Evolutionary conservation across 495 filamentous ascomycete species (phyloP), one percentile per base, ranked within the genome.

Genomic region (Cercophora scortea): DNA sequence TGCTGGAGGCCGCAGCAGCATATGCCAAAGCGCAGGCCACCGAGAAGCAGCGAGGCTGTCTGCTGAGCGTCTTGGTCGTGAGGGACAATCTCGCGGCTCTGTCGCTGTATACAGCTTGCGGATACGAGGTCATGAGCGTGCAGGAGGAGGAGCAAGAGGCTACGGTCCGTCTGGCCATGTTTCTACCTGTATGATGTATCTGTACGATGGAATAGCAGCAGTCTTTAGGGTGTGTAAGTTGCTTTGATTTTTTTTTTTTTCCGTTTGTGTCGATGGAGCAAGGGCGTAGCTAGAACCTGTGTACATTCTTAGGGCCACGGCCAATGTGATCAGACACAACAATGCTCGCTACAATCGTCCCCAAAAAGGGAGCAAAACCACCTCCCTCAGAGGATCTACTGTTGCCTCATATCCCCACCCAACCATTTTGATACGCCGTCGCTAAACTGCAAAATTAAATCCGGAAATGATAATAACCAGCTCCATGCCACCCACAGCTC

Each of bases 341-440:
- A 2, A 25, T 25, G 25, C 25, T 25, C 25, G 25, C 25, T 25
- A 25, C 25, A 25, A 25, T 25, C 25, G 25, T n/a, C n/a, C 25
- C 25, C 25, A 5, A 25, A 25, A 25, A 25, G 5, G 25, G 25
- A 25, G 25, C 25, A 25, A 25, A 25, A 25, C 25, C 5, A 5
- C 25, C 25, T 25, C 25, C 25, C 2, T 5, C 25, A 8, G 41
- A 42, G 41, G 41, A 42, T 18, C 15, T 10, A 42, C 12, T 18
- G 8, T 42, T 4, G 16, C 41, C 3, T 17, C n/a, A 2, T 42
- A 51, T 38, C 32, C 45, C 58, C 18, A 36, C n/a, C n/a, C n/a
- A n/a, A n/a, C n/a, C n/a, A n/a, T n/a, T 64, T 58, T 63, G 64
- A 49, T 69, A 60, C 66, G 68, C 68, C 68, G 34, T 61, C 65